Percentiles rank a stretch among this genome's conserved stretches.
These are phyloP conservation scores for Wickerhamomyces sp. DNA, from an alignment of 1,139 yeast genomes.

Conservation along the genomic window DNA sequence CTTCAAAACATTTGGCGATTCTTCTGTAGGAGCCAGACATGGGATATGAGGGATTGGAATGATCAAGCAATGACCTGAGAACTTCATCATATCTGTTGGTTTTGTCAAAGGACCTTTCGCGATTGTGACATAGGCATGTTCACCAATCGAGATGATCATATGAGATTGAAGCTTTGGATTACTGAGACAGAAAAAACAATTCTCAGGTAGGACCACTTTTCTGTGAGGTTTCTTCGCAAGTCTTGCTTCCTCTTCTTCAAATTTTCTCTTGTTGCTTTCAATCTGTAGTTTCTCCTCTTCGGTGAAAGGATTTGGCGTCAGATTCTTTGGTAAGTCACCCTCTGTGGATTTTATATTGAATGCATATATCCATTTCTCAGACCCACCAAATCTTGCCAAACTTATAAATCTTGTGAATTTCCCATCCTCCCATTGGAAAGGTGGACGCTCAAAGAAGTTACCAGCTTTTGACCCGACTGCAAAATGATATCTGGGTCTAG, in stretches of 20 bases:
- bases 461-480: constrained; percentile 47
- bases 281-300: constrained; percentile 6
- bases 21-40: constrained; percentile 23
- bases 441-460: constrained; percentile 48
- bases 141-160: constrained; percentile 74
- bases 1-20: constrained; percentile 12
- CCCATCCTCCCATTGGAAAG: constrained; percentile 48
- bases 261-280: constrained; percentile 8
- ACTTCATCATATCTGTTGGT: constrained; percentile 38
- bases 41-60: constrained; percentile 80
- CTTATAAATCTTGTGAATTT: constrained; percentile 57
- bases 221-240: constrained; percentile 13
- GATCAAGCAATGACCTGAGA: constrained; percentile 79
- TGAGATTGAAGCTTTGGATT: constrained; percentile 77
- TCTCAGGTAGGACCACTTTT: constrained; percentile 41
- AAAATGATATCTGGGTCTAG: constrained; percentile 64
- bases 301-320: constrained; percentile 38
- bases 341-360: constrained; percentile 36
- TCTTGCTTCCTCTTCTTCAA: constrained; percentile 7
- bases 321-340: constrained; percentile 16
- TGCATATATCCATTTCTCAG: constrained; percentile 70
- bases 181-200: constrained; percentile 81
- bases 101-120: constrained; percentile 84
- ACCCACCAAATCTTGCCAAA: constrained; percentile 51
- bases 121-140: constrained; percentile 60